Evolutionary conservation across 1,139 yeast species (phyloP).

Genomic region (Candida freyschussii): DNA sequence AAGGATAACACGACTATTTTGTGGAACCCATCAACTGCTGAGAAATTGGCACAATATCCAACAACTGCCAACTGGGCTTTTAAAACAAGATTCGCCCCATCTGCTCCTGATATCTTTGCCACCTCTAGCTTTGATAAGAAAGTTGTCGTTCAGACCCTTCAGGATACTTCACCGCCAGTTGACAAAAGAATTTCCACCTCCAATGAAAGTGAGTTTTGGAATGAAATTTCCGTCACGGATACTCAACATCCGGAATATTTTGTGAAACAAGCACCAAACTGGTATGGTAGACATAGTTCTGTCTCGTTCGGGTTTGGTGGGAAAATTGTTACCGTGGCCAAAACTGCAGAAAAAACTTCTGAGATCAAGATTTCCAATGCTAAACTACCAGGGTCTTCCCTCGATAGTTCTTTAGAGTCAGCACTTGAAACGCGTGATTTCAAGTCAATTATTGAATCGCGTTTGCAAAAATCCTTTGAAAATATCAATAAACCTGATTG

Average conservation of each 20-base stretch:
- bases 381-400: constrained; percentile 36
- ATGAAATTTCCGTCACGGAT: constrained; percentile 64
- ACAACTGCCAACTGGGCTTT: constrained; percentile 93
- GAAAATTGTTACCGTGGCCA: constrained; percentile 59
- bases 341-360: constrained; percentile 39
- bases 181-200: constrained; percentile 40
- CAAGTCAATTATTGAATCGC: constrained; percentile 48
- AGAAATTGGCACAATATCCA: constrained; percentile 80
- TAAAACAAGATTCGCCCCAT: constrained; percentile 80
- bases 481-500: constrained; percentile 64
- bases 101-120: constrained; percentile 87
- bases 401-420: constrained; percentile 40
- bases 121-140: constrained; percentile 92
- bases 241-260: constrained; percentile 66
- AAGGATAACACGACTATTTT: constrained; percentile 82
- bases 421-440: constrained; percentile 59
- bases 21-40: constrained; percentile 83
- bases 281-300: constrained; percentile 75
- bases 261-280: constrained; percentile 77
- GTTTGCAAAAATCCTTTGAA: constrained; percentile 38
- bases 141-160: constrained; percentile 77
- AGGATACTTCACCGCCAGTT: constrained; percentile 60
- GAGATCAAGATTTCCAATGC: constrained; percentile 49
- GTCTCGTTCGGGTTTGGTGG: constrained; percentile 95
- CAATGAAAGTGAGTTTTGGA: constrained; percentile 84